A percentile compares a stretch with the other conserved stretches of the same genome.
phyloP scores from a whole-genome alignment of 768 basidiomycete species.

The Mycena pura region DNA sequence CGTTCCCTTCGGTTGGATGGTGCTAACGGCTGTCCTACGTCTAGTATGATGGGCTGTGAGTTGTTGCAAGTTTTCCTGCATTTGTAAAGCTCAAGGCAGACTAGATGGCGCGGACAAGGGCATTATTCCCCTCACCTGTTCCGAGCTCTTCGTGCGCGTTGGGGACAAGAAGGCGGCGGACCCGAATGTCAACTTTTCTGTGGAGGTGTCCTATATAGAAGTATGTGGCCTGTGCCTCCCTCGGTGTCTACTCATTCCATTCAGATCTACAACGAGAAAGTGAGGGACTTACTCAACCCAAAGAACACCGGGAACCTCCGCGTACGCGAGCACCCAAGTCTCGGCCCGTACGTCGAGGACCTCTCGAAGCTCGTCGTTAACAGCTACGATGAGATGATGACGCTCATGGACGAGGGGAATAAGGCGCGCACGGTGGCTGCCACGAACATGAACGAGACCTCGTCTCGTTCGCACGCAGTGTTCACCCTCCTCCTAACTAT shows the following conservation, averaged over 20 bases:
- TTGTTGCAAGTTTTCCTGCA: conserved; percentile 29
- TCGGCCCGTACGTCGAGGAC: conserved; percentile 99
- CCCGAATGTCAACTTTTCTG: conserved; percentile 78
- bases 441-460: conserved; percentile 99
- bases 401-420: conserved; percentile 99
- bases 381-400: conserved; percentile 97
- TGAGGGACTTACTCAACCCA: conserved; percentile 95
- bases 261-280: conserved; percentile 98
- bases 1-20: not conserved
- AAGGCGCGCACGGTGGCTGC: conserved; percentile 98
- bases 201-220: conserved; percentile 99
- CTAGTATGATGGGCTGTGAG: conserved; percentile 95
- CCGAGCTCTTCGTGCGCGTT: conserved; percentile 89
- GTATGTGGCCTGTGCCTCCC: conserved; percentile 42
- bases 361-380: conserved; percentile 91
- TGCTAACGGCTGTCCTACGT: conserved; percentile 9
- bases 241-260: not conserved
- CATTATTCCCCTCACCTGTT: conserved; percentile 95
- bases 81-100: not conserved
- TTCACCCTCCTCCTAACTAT: conserved; percentile 95
- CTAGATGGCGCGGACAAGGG: conserved; percentile 96
- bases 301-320: conserved; percentile 96
- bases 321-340: conserved; percentile 95
- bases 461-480: conserved; percentile 96
- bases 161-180: conserved; percentile 66